These are phyloP conservation scores for Mycosarcoma mackinlayi DNA, from an alignment of 1,284 basidiomycete genomes.

Conservation along the genomic window DNA sequence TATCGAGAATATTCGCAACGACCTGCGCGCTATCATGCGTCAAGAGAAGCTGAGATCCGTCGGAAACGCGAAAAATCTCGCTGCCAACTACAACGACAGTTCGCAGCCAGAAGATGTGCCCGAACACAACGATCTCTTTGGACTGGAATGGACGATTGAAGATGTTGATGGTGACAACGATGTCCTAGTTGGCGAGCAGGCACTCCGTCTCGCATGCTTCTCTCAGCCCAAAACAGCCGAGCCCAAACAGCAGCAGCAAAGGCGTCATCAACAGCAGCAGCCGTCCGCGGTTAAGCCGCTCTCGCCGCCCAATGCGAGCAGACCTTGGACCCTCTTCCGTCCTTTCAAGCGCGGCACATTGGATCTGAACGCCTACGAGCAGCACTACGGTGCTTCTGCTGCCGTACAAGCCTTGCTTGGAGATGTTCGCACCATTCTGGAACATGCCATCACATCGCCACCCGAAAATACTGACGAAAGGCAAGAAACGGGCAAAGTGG, in stretches of 20 bases:
- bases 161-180: conserved; percentile 43
- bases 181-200: conserved; percentile 61
- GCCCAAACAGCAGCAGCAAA: conserved; percentile 34
- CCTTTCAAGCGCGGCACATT: conserved; percentile 61
- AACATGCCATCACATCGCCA: conserved; percentile 60
- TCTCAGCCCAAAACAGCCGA: conserved; percentile 49
- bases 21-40: conserved; percentile 67
- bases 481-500: conserved; percentile 35
- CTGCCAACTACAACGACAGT: conserved; percentile 64
- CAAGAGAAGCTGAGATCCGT: conserved; percentile 65
- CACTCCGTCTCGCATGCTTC: conserved; percentile 60
- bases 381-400: conserved; percentile 56
- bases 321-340: conserved; percentile 63
- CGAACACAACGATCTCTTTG: conserved; percentile 66
- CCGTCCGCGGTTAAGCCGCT: conserved; percentile 24
- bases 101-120: conserved; percentile 57
- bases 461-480: conserved; percentile 45
- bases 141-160: conserved; percentile 59
- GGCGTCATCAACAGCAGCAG: conserved; percentile 38
- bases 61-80: conserved; percentile 60
- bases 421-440: conserved; percentile 58
- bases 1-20: conserved; percentile 62
- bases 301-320: conserved; percentile 27
- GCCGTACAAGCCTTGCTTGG: conserved; percentile 57
- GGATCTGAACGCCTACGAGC: conserved; percentile 58